Conservation (phyloP, 768 basidiomycete genomes). For the Tulasnella sp. region DNA sequence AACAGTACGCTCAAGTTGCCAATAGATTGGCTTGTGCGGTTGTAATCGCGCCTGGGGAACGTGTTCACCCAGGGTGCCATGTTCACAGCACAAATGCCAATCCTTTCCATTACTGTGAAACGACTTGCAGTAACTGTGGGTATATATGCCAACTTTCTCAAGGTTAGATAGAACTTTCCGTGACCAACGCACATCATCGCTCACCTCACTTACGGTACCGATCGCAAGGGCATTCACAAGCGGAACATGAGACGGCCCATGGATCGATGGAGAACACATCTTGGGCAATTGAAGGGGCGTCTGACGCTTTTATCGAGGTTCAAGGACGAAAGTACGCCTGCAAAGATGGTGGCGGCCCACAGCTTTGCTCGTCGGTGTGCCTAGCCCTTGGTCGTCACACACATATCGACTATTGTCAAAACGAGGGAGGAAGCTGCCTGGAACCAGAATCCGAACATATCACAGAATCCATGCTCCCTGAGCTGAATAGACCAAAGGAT, state of each 20-base stretch:
- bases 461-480: constrained; percentile 33
- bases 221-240: constrained; percentile 48
- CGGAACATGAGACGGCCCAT: constrained; percentile 52
- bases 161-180: constrained; percentile 31
- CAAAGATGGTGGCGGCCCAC: constrained; percentile 14
- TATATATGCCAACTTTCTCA: constrained; percentile 50
- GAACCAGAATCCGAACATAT: constrained; percentile 41
- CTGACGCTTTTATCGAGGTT: constrained; percentile 41
- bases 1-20: constrained; percentile 30
- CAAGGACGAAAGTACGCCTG: constrained; percentile 38
- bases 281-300: constrained; percentile 47
- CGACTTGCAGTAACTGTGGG: constrained; percentile 42
- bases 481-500: constrained; percentile 42
- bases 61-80: constrained; percentile 39
- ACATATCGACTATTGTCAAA: constrained; percentile 48
- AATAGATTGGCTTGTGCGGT: constrained; percentile 43
- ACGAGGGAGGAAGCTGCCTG: constrained; percentile 32
- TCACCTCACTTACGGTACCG: background rate
- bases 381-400: constrained; percentile 32
- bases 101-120: constrained; percentile 47
- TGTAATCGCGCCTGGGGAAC: constrained; percentile 35
- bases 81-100: constrained; percentile 36
- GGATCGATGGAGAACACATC: constrained; percentile 51
- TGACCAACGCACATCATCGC: background rate
- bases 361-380: constrained; percentile 9